Base-by-base conservation (phyloP, 352 stramenopile genomes). In the Phytophthora pistaciae region DNA sequence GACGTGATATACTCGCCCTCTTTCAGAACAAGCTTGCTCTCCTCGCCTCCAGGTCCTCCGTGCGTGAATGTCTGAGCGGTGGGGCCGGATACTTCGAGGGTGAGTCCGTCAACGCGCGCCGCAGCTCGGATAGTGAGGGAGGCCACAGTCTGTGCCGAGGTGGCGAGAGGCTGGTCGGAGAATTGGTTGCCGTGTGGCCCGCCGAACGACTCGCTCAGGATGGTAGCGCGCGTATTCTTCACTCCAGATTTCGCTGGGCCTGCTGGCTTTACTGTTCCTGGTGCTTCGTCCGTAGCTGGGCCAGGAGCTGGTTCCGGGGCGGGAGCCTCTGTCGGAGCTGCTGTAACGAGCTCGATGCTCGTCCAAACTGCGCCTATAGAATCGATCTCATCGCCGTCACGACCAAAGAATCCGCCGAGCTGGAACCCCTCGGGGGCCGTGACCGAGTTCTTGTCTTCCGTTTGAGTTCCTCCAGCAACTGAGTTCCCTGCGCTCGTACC, bases 131-230 rank as follows among this genome's bases (percentile, higher is more conserved):
- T 66, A 36, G 53, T 53, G 36, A 71, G 58, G 3, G 56, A 66
- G 11, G 10, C 42, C 7, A 71, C 33, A n/a, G 48, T 61, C 50
- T 66, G 64, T 18, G 31, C 64, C 13, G 56, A 66, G 13, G 48
- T 59, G 10, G 55, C 63, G 5, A 44, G 23, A 16, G 56, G 11
- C 33, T 71, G 31, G n/a, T 71, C 64, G 13, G 56, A 65, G 52
- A 71, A 71, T 9, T 60, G 33, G 5, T 53, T 65, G 38, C 64
- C 64, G 42, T 68, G 61, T 10, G 61, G 61, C 11, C 61, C 61
- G 20, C 61, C 61, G 18, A 68, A 60, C 2, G 50, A 61, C 11
- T 68, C 61, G 44, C 61, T 68, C 20, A 68, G 18, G 11, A 68
- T 55, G 27, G 44, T 46, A 21, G 60, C 60, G 21, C 60, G 33